These are phyloP conservation scores for Ceratocystis variospora DNA, from an alignment of 2,329 filamentous ascomycete species.

Conservation along the genomic window DNA sequence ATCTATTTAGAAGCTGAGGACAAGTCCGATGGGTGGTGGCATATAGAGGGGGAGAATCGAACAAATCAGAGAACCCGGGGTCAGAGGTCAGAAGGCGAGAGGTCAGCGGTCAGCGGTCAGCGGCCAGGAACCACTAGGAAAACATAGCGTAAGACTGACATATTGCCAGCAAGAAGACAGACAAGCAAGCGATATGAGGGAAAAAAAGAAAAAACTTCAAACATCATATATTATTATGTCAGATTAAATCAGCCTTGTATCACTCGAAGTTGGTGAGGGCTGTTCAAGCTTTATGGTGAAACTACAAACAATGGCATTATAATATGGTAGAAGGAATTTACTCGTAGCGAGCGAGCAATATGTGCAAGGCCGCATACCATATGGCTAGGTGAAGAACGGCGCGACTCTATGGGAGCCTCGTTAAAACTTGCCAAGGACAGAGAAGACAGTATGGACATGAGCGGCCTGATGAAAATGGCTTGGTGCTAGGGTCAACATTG, in stretches of 20 bases:
- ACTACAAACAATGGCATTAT: background rate
- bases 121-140: constrained; percentile 5
- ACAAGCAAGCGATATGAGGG: background rate
- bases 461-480: background rate
- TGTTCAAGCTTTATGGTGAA: background rate
- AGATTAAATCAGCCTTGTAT: background rate
- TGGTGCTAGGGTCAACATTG: background rate
- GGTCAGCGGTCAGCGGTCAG: background rate
- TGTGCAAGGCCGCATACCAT: background rate
- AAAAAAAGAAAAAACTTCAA: background rate
- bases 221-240: background rate
- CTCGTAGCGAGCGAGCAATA: background rate
- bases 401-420: background rate
- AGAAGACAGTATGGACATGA: background rate
- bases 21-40: background rate
- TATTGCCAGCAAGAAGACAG: background rate
- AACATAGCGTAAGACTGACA: background rate
- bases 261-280: background rate
- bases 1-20: background rate
- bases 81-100: background rate
- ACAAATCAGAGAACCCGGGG: background rate
- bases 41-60: background rate
- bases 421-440: background rate
- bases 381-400: background rate
- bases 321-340: background rate